Evolutionary conservation across 2,329 filamentous ascomycete species (phyloP).

Genomic region (Tolypocladium ophioglossoides): DNA sequence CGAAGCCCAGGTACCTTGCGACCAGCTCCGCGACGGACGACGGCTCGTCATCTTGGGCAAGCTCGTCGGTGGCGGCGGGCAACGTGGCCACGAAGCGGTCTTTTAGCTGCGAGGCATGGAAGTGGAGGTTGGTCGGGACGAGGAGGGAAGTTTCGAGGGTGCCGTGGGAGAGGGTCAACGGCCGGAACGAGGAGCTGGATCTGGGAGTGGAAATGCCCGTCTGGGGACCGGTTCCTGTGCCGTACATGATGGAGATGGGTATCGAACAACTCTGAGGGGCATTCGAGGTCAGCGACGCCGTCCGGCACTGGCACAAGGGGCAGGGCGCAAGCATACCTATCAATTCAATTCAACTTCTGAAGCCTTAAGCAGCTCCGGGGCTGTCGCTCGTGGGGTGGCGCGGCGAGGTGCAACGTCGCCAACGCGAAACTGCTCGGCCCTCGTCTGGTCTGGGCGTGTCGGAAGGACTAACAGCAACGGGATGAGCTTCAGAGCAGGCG

Average conservation of each 20-base stretch:
- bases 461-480: background rate
- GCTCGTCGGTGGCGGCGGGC: slow-evolving; percentile 87
- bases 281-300: slow-evolving; percentile 7
- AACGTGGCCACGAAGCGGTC: slow-evolving; percentile 79
- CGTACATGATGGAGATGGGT: slow-evolving; percentile 63
- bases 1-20: slow-evolving; percentile 83
- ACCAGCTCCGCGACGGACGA: slow-evolving; percentile 90
- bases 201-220: slow-evolving; percentile 96
- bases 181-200: slow-evolving; percentile 84
- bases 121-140: slow-evolving; percentile 90
- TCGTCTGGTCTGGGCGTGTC: background rate
- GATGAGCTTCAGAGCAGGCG: slow-evolving; percentile 3
- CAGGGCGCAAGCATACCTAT: slow-evolving; percentile 16
- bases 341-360: slow-evolving; percentile 17
- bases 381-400: background rate
- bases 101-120: slow-evolving; percentile 89
- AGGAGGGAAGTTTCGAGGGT: slow-evolving; percentile 94
- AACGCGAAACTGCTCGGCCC: slow-evolving; percentile 3
- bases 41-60: slow-evolving; percentile 97
- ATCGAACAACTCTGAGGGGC: slow-evolving; percentile 25
- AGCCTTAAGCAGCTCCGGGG: slow-evolving; percentile 9
- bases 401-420: slow-evolving; percentile 1
- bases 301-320: background rate
- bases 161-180: slow-evolving; percentile 83
- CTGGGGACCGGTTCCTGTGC: slow-evolving; percentile 70